Base-by-base conservation (phyloP, 2,329 filamentous ascomycete genomes). In the Aspergillus sp. region DNA sequence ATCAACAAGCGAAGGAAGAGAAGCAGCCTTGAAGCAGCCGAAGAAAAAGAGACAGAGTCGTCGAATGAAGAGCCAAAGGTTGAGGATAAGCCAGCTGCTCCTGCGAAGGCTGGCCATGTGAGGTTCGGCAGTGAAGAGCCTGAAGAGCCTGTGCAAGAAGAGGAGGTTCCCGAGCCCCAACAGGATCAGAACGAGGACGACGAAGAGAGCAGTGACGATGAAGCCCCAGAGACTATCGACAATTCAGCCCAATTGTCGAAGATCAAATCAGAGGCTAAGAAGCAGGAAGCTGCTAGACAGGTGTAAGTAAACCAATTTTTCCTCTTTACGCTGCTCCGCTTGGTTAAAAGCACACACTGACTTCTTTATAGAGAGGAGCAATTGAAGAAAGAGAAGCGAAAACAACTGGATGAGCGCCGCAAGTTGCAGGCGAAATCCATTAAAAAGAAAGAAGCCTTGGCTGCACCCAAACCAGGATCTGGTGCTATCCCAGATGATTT, bases 51-150 rank as follows among this genome's bases (percentile, higher is more conserved):
- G 37, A 47, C 47, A 27, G 47, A 52, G 11, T 42, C 40, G 11
- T 33, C 45, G 9, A 48, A 33, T 30, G 45, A 47, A 27, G 39
- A 49, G 27, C 37, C 47, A 8, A 47, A 53, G 11, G 47, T 46
- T 6, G 47, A 56, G 29, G 48, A 54, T 12, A 42, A 45, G 37
- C 29, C 49, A 36, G 49, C 39, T 6, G 47, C 56, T 5, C 6
- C 43, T 11, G 31, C 38, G 13, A 54, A 53, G 50, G 56, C 40
- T 37, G 60, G 52, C 29, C 66, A 69, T 42, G 56, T 70, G 33
- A 61, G 67, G 40, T 71, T 71, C 42, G 68, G 54, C 30, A 70
- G 66, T 45, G 68, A 70, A 47, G 69, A 71, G 19, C 65, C 66
- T 27, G 54, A 43, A 26, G 46, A 54, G 19, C 45, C 53, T 33